Evolutionary conservation across 306 rosid genomes (phyloP).

Genomic region (Vachellia collinsii): DNA sequence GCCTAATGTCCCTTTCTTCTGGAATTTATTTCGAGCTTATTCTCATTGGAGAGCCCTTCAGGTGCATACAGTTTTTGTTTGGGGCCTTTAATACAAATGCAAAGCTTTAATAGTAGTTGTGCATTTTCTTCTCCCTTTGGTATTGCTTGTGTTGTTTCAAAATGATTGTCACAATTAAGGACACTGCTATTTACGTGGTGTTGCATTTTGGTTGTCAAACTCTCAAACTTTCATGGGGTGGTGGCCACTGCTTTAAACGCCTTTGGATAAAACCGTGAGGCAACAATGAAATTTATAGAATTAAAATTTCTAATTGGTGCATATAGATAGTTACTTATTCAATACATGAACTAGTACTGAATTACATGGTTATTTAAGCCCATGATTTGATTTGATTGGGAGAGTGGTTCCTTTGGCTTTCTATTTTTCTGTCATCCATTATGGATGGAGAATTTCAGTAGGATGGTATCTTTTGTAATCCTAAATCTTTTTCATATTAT

Average conservation of each 20-base stretch:
- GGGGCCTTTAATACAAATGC: background rate
- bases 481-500: background rate
- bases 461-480: constrained; percentile 19
- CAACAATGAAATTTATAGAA: background rate
- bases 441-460: constrained; percentile 31
- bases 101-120: constrained; percentile 21
- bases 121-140: constrained; percentile 13
- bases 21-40: constrained; percentile 81
- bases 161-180: constrained; percentile 15
- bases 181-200: background rate
- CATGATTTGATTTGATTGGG: constrained; percentile 15
- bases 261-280: background rate
- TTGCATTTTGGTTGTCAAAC: constrained; percentile 22
- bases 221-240: constrained; percentile 4
- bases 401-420: constrained; percentile 11
- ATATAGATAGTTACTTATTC: background rate
- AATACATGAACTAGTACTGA: constrained; percentile 1
- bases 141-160: constrained; percentile 21
- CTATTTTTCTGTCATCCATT: constrained; percentile 19
- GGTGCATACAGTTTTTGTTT: constrained; percentile 45
- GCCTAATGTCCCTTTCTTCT: constrained; percentile 90
- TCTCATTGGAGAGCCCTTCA: constrained; percentile 95
- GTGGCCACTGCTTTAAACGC: background rate
- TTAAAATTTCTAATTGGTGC: constrained; percentile 1
- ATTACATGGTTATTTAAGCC: background rate